Base-by-base conservation (phyloP, 2,329 filamentous ascomycete genomes). In the Cladophialophora chaetospira region DNA sequence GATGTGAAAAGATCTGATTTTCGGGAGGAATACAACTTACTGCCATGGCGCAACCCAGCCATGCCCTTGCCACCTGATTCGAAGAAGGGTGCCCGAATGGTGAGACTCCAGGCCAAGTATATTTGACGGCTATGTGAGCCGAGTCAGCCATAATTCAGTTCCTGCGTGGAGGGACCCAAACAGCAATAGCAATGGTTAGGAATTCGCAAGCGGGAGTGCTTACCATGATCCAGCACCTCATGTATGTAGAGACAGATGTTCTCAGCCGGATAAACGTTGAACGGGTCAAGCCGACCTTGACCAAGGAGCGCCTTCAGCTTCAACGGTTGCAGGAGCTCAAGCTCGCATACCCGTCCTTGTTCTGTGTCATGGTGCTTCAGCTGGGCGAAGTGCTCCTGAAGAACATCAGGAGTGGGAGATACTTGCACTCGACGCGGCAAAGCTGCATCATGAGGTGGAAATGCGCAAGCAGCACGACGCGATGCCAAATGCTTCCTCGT, bases 231-330 rank as follows among this genome's bases (percentile, higher is more conserved):
- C 19, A 49, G 28, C 11, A 49, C 9, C 33, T 48, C 45, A 21
- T 48, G 45, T 17, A 48, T 21, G 45, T 35, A 48, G 5, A 36
- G 17, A 11, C 19, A 36, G 17, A 48, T 19, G 5, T 35, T 23
- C 4, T 33, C 28, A 9, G 17, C 15, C 31, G 45, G 45, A 21
- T 48, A 48, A 8, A 48, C 29, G 45, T 48, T 48, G 29, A 48
- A 48, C 15, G 45, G 45, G 19, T 48, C 45, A 23, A 48, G 28
- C 21, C 45, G 28, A n/a, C 45, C 45, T 48, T 48, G 45, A 15
- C 45, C 31, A n/a, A 48, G 45, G 10, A 19, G 17, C 9, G 23
- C 11, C 5, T 9, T 28, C 31, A 36, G 15, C 9, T 21, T n/a
- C 21, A 28, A 4, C n/a, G n/a, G 25, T 26, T 29, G 21, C 43